Evolutionary conservation across 1,284 basidiomycete genomes (phyloP).

Genomic region (Phlebopus sp.): DNA sequence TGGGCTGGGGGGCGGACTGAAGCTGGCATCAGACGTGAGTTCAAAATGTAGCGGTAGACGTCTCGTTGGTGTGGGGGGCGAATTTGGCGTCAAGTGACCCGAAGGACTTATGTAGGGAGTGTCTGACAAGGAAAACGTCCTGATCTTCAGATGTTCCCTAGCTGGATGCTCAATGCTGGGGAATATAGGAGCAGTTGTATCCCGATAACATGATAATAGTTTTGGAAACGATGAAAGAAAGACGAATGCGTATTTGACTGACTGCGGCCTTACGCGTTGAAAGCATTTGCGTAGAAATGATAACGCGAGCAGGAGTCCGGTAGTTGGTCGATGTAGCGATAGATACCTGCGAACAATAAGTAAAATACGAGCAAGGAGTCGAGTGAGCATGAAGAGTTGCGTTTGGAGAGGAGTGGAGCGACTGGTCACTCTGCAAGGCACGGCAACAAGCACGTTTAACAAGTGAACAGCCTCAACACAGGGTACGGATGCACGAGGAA

Average conservation of each 20-base stretch:
- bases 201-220: background rate
- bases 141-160: conserved; percentile 6
- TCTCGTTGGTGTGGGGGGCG: conserved; percentile 2
- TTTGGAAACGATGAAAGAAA: background rate
- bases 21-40: background rate
- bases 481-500: conserved; percentile 1
- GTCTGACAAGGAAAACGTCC: conserved; percentile 7
- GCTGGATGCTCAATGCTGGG: conserved; percentile 2
- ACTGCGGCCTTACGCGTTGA: background rate
- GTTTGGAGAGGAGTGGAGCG: background rate
- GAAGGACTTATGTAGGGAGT: conserved; percentile 9
- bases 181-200: background rate
- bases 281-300: conserved; percentile 4
- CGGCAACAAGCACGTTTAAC: conserved; percentile 3
- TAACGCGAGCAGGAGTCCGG: conserved; percentile 2
- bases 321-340: background rate
- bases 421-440: conserved; percentile 1
- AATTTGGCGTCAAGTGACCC: conserved; percentile 7
- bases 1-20: conserved; percentile 2
- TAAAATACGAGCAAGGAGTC: conserved; percentile 1
- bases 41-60: conserved; percentile 1
- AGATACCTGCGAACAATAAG: conserved; percentile 1
- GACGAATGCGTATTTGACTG: background rate
- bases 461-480: conserved; percentile 6
- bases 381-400: conserved; percentile 3